phyloP scores from a whole-genome alignment of 2,329 filamentous ascomycete genomes.

The Phaeomoniella chlamydospora region DNA sequence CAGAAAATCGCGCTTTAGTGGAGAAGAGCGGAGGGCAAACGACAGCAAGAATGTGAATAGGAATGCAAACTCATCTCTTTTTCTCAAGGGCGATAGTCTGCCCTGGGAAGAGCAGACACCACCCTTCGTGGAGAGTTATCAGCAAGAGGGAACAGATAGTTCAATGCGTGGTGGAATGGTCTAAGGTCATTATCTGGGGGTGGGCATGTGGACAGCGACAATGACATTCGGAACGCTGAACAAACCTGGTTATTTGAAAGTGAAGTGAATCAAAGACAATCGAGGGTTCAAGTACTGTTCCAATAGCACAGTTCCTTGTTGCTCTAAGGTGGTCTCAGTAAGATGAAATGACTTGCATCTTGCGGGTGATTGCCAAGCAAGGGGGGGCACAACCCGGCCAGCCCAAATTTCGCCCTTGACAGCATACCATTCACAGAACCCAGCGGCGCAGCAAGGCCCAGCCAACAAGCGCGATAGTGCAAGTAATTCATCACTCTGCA shows the following conservation, averaged over 20 bases:
- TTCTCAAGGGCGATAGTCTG: not conserved
- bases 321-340: not conserved
- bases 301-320: not conserved
- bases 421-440: not conserved
- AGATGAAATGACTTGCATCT: not conserved
- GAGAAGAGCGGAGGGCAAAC: not conserved
- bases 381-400: not conserved
- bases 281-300: not conserved
- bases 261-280: not conserved
- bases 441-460: no score
- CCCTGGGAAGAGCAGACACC: conserved; percentile 1
- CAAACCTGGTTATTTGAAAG: conserved; percentile 2
- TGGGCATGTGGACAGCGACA: not conserved
- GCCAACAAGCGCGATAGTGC: not conserved
- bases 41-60: not conserved
- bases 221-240: not conserved
- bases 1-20: not conserved
- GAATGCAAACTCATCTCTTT: not conserved
- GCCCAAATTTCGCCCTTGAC: not conserved
- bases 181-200: no score
- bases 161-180: no score
- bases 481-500: not conserved
- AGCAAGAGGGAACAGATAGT: no score
- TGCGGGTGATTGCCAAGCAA: not conserved
- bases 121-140: conserved; percentile 1